Percentiles rank a stretch among this genome's conserved stretches.
Evolutionary conservation across 768 basidiomycete species (phyloP).

Genomic region (Boletus sp.): DNA sequence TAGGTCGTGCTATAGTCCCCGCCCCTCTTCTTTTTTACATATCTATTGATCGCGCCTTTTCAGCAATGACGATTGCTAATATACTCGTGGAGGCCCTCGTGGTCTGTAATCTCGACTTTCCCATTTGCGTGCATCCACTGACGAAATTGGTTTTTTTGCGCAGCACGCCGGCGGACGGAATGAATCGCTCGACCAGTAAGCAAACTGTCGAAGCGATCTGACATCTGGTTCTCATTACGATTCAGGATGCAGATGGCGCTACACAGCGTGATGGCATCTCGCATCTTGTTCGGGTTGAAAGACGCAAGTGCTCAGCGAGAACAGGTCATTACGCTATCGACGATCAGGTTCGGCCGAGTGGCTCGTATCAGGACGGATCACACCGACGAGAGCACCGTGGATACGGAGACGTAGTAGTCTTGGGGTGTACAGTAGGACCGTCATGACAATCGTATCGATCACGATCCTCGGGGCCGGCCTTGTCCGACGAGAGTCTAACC

Average conservation of each 20-base stretch:
- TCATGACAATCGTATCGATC: background rate
- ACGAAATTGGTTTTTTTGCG: background rate
- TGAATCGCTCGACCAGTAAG: background rate
- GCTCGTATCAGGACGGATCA: background rate
- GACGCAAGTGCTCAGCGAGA: background rate
- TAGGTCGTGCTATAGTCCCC: background rate
- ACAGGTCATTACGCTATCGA: background rate
- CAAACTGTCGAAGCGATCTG: background rate
- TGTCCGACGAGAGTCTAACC: too few species aligned
- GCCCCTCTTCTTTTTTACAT: too few species aligned
- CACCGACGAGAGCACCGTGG: background rate
- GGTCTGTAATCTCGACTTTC: background rate
- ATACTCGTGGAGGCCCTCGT: background rate
- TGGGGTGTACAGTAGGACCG: background rate
- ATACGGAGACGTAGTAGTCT: background rate
- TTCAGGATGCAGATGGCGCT: background rate
- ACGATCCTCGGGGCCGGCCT: background rate
- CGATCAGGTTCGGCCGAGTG: background rate
- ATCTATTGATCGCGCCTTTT: background rate
- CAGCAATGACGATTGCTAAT: background rate
- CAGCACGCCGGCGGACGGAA: background rate
- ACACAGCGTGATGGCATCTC: background rate
- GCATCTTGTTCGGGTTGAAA: background rate
- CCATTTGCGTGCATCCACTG: too few species aligned
- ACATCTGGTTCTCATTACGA: background rate